phyloP scores from a whole-genome alignment of 495 filamentous ascomycete genomes.

The Penicillium manginii region DNA sequence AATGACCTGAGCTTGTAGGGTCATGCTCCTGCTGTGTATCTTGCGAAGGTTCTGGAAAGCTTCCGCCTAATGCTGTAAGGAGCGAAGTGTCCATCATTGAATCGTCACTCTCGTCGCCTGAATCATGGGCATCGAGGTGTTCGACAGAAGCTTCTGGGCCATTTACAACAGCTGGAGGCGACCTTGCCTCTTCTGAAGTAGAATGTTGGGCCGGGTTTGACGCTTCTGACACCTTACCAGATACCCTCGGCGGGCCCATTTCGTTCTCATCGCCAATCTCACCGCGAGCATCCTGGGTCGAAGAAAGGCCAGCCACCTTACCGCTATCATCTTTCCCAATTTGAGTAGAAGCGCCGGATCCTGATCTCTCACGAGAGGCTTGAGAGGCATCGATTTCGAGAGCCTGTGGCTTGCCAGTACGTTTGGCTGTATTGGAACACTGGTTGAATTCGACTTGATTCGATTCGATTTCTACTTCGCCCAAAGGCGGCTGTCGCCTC shows the following conservation, averaged over 20 bases:
- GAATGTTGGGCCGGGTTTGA: neutral
- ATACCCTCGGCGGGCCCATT: neutral
- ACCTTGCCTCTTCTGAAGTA: neutral
- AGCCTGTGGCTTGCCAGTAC: neutral
- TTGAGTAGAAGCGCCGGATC: too few species aligned
- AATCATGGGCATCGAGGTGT: slow-evolving; percentile 27
- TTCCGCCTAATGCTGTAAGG: slow-evolving; percentile 49
- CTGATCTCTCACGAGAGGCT: neutral
- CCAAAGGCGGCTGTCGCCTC: neutral
- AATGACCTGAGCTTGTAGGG: slow-evolving; percentile 28
- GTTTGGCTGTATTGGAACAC: neutral
- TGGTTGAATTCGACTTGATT: neutral
- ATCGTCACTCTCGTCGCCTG: slow-evolving; percentile 45
- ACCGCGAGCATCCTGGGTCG: neutral
- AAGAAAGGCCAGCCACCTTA: neutral
- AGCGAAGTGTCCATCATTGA: slow-evolving; percentile 58
- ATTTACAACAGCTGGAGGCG: neutral
- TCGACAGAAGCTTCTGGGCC: neutral
- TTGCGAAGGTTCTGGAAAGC: slow-evolving; percentile 28
- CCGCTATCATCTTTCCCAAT: too few species aligned
- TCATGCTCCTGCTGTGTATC: slow-evolving; percentile 33
- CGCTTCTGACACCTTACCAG: neutral
- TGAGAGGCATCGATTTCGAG: neutral
- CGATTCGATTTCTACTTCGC: neutral
- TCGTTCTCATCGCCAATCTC: neutral